A percentile compares a stretch with the other conserved stretches of the same genome.
These are phyloP conservation scores for Pythium rhizo-oryzae DNA, from an alignment of 352 stramenopile genomes.

Conservation along the genomic window DNA sequence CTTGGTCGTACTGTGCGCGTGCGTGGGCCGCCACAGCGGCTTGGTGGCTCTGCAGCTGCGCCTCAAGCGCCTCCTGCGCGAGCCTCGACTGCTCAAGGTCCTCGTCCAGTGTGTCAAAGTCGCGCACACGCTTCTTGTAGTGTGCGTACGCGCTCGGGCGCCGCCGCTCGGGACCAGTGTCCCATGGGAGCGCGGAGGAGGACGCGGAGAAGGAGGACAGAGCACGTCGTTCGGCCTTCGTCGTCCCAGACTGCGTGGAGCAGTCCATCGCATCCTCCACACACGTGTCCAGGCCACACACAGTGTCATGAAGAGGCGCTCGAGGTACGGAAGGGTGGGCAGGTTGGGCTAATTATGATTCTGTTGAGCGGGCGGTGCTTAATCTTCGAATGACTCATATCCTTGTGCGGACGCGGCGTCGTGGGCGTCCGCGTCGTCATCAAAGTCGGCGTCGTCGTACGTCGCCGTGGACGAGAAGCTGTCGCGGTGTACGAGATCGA, in stretches of 20 bases:
- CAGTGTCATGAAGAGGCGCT: slow-evolving; percentile 5
- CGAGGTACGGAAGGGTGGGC: background rate
- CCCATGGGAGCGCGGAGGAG: slow-evolving; percentile 13
- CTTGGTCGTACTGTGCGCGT: slow-evolving; percentile 24
- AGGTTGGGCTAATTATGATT: slow-evolving; percentile 4
- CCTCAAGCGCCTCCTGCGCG: slow-evolving; percentile 34
- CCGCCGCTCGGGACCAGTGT: background rate
- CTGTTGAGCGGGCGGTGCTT: background rate
- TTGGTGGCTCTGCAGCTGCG: slow-evolving; percentile 24
- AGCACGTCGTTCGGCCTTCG: background rate
- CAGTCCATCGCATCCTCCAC: background rate
- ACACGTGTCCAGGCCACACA: background rate
- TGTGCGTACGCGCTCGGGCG: slow-evolving; percentile 45
- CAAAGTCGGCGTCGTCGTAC: slow-evolving; percentile 21
- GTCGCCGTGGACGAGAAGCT: slow-evolving; percentile 4
- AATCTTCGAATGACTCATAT: slow-evolving; percentile 24
- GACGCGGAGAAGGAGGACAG: background rate
- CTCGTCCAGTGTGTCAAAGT: slow-evolving; percentile 48
- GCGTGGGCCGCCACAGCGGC: slow-evolving; percentile 6
- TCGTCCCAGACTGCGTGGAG: background rate
- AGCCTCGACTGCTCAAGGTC: slow-evolving; percentile 40
- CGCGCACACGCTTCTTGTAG: slow-evolving; percentile 57
- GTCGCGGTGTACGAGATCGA: background rate
- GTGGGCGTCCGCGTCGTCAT: slow-evolving; percentile 10
- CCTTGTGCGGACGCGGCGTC: slow-evolving; percentile 23